A percentile compares a stretch with the other conserved stretches of the same genome.
These are phyloP conservation scores for Thelephora ganbajun DNA, from an alignment of 768 basidiomycete species.

Conservation along the genomic window DNA sequence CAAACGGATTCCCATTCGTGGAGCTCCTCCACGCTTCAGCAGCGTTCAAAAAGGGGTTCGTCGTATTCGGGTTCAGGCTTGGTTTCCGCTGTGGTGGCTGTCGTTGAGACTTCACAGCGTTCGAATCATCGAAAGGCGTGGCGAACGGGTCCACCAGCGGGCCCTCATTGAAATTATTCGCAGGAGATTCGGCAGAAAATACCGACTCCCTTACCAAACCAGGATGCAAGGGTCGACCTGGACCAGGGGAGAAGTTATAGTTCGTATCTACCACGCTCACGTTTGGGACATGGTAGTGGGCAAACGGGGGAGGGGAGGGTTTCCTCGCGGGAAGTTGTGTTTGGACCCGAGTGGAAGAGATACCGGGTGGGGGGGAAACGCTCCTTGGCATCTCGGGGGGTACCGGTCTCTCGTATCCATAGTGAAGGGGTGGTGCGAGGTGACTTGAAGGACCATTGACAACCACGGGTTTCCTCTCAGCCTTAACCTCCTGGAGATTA, in stretches of 20 bases:
- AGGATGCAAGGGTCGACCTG: constrained; percentile 25
- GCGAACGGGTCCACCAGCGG: constrained; percentile 44
- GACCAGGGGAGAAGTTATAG: constrained; percentile 11
- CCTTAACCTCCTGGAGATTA: constrained; percentile 1
- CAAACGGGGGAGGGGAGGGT: constrained; percentile 9
- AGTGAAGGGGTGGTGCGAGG: constrained; percentile 28
- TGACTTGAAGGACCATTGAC: constrained; percentile 11
- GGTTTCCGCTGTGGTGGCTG: neutral
- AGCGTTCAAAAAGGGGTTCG: constrained; percentile 1
- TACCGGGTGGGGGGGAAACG: constrained; percentile 10
- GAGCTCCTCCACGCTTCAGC: constrained; percentile 24
- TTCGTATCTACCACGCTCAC: constrained; percentile 1
- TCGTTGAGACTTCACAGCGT: constrained; percentile 12
- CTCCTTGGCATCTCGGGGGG: constrained; percentile 9
- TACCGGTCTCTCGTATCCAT: constrained; percentile 20
- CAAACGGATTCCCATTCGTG: constrained; percentile 39
- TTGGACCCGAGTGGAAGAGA: constrained; percentile 14
- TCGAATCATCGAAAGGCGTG: constrained; percentile 72
- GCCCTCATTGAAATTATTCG: constrained; percentile 27
- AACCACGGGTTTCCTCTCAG: constrained; percentile 4
- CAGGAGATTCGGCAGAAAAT: constrained; percentile 7
- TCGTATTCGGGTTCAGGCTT: constrained; percentile 6
- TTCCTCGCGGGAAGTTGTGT: constrained; percentile 5
- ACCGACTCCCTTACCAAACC: constrained; percentile 19
- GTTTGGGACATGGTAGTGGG: constrained; percentile 7